Evolutionary conservation across 1,139 yeast species (phyloP), one percentile per base, ranked within the genome.

Genomic region (Wickerhamomyces sp.): DNA sequence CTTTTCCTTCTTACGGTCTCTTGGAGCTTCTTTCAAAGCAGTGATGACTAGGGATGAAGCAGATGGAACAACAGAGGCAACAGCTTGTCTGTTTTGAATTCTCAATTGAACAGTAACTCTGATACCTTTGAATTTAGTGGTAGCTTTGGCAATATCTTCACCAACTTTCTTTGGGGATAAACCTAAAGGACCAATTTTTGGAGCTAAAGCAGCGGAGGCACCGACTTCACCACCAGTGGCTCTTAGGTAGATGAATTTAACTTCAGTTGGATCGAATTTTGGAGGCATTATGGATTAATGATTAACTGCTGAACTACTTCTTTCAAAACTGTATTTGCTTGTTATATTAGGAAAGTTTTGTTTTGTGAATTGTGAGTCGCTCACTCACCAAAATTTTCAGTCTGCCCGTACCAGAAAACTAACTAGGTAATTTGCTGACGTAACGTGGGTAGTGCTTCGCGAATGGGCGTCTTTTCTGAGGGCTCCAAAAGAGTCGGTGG

Each of bases 221-320:
- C 98, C 99, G 68, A 94, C 95, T 83, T 93, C 99, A 83, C 99
- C 99, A 86, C 99, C 99, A 65, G 91, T 95, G 76, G 99, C 98
- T 87, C 99, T 89, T 77, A 93, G 81, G 90, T 91, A 93, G 79
- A 93, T 82, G 87, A 79, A 89, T 79, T 91, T 91, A 73, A 93
- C 96, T 87, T 93, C 99, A 80, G 66, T 78, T 72, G 99, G 99
- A 78, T 93, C 99, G 80, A 91, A 81, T 83, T 93, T 88, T 82
- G 95, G 94, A 78, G 95, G 95, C 95, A 86, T 86, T 52, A 61
- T 71, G 58, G 31, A 29, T 29, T 29, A 48, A 51, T 55, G 57
- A 47, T 39, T 48, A 38, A 37, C n/a, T 27, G 18, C 40, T 37
- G 34, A 18, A 18, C 23, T 18, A 18, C 23, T 18, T 18, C 23